phyloP scores from a whole-genome alignment of 2,329 filamentous ascomycete species.

The Penicillium sp. region DNA sequence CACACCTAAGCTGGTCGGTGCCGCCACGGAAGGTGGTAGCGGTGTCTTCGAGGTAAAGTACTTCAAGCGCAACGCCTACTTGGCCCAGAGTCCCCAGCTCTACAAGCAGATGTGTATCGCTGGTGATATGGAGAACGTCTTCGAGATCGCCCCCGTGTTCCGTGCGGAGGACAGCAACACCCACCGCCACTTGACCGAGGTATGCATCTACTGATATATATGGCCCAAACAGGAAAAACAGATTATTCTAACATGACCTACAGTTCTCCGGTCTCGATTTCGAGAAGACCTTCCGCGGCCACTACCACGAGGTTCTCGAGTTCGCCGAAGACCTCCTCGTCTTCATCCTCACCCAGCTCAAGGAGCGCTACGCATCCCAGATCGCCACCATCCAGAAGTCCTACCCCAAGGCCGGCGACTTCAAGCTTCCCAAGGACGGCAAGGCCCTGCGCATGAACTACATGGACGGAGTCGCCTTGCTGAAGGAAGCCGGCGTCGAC shows the following conservation, averaged over 20 bases:
- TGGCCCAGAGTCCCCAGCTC: slow-evolving; percentile 65
- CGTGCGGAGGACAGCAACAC: slow-evolving; percentile 69
- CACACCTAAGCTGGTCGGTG: slow-evolving; percentile 83
- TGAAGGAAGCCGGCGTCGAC: slow-evolving; percentile 53
- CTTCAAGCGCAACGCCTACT: slow-evolving; percentile 76
- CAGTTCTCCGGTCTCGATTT: slow-evolving; percentile 55
- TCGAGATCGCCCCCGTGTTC: slow-evolving; percentile 66
- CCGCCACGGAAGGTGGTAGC: slow-evolving; percentile 86
- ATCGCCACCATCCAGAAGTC: slow-evolving; percentile 50
- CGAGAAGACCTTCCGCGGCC: slow-evolving; percentile 51
- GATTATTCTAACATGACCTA: slow-evolving; percentile 18
- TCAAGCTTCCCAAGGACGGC: slow-evolving; percentile 50
- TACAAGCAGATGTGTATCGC: slow-evolving; percentile 70
- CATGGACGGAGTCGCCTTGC: slow-evolving; percentile 49
- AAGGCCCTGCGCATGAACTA: slow-evolving; percentile 52
- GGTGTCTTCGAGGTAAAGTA: slow-evolving; percentile 91
- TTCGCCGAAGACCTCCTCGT: slow-evolving; percentile 52
- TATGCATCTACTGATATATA: slow-evolving; percentile 25
- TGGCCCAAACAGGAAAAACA: too few species aligned
- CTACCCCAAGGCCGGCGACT: slow-evolving; percentile 53
- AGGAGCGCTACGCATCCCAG: slow-evolving; percentile 46
- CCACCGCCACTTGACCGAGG: slow-evolving; percentile 64
- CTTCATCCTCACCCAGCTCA: slow-evolving; percentile 49
- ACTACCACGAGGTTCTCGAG: slow-evolving; percentile 53
- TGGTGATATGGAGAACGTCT: slow-evolving; percentile 62